Base-by-base conservation (phyloP, 306 rosid genomes). In the Trifolium dubium region DNA sequence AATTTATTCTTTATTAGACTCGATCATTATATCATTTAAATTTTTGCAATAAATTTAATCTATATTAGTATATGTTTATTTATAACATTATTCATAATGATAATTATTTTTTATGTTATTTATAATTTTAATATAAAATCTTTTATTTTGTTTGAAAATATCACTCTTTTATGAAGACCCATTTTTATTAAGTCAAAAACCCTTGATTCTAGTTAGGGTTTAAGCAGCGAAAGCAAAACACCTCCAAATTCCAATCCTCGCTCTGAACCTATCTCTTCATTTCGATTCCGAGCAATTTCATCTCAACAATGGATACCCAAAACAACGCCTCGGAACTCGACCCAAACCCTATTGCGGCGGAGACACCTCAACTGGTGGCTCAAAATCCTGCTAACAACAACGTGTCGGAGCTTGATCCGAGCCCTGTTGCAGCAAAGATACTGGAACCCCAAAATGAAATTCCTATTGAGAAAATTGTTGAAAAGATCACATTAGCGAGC, bases 401-500 rank as follows among this genome's bases (percentile, higher is more conserved):
- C 49, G 66, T 56, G 70, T 44, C 41, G 72, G 62, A 54, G 34
- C 59, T 34, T 34, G 76, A 77, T 35, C 82, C 86, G 9, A 65
- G 31, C 3, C 51, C 41, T 60, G 19, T 12, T 62, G 75, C 23
- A 63, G 69, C 73, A 78, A 67, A 74, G 63, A 34, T 54, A 66
- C 39, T 11, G n/a, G 79, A 74, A 54, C 8, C 66, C 69, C 78
- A 67, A 50, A 69, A 34, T 59, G 47, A 66, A 8, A 56, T 41
- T 14, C 67, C 76, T 59, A 82, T 85, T 68, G 92, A 72, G 72
- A 82, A 85, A 70, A 84, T 61, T 13, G 69, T 88, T 43, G 83
- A 79, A 31, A 92, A 81, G 69, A 88, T 92, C 18, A 85, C 78
- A 72, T 85, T 88, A 82, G 60, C 50, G 12, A 75, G 77, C 2